Base-by-base conservation (phyloP, 2,329 filamentous ascomycete genomes). In the Hypoxylon sp. region DNA sequence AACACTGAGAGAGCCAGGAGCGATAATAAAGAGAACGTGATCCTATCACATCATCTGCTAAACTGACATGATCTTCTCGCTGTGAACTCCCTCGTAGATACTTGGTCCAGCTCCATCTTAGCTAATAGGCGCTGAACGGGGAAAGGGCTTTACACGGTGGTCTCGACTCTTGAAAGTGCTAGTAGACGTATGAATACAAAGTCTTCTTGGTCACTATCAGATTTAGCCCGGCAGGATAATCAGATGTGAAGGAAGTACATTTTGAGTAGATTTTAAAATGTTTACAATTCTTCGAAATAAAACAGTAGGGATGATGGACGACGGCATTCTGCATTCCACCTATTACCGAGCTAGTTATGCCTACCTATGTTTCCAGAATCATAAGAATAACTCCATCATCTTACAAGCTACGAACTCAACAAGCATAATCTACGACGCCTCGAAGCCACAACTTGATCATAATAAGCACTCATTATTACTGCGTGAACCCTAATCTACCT, bases 401-500 rank as follows among this genome's bases (percentile, higher is more conserved):
- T n/a, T n/a, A n/a, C 30, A 54, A 25, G 16, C n/a, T n/a, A n/a
- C n/a, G 43, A 23, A 12, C 2, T 21, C 5, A 27, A 23, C 5
- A 29, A 23, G 6, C 52, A 54, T 37, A 12, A 23, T 54, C 6
- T n/a, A 32, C 37, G 43, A 27, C 1, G 9, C 16, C 14, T 25
- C 9, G 14, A 27, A 46, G 8, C 23, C 5, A 47, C 12, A 7
- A 29, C n/a, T n/a, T 41, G 27, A 39, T 61, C 39, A 23, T 60
- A 58, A 48, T 53, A 45, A 47, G 46, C 43, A 53, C 52, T 55
- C 57, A 51, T 64, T 60, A 54, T 30, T 63, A 52, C 50, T 52
- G 50, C 55, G 29, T 61, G 30, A 65, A 51, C 41, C 55, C 52
- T 67, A 64, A 59, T 62, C 60, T 66, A 67, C 67, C 60, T 66